Base-by-base conservation (phyloP, 1,284 basidiomycete species). In the Microstroma glucosiphilum region DNA sequence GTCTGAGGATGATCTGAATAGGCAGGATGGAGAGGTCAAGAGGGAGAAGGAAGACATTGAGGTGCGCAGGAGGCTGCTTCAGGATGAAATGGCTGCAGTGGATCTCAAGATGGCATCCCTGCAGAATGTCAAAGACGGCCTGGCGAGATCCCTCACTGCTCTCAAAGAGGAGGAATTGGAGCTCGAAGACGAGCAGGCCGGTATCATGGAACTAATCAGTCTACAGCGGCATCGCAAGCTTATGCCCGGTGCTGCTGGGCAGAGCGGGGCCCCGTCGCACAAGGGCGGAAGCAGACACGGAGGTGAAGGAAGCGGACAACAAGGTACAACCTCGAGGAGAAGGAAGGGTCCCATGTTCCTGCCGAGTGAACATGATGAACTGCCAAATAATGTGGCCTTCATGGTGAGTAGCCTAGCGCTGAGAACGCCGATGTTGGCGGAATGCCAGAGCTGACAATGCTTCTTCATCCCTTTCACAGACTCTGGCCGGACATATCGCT, bases 111-210 rank as follows among this genome's bases (percentile, higher is more conserved):
- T 96, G 59, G 87, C 88, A 63, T 86, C 88, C 21, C 82, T 98
- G 54, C 90, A 93, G 71, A 84, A 83, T 26, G 90, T 96, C 66
- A 85, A 91, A 64, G 83, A 86, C 7, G 88, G 88, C 66, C 83
- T 98, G 21, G 89, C 93, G 77, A 84, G 87, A 56, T 88, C 91
- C 75, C 83, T 98, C 25, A 81, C 98, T 43, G 89, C 86, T 72
- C 80, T 97, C 59, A 90, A 93, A 64, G 96, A 98, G 77, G 93
- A 97, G 70, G 92, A 96, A 71, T 82, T 98, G 40, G 94, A 97
- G 78, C 82, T 98, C 40, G 90, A 96, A 73, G 94, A 96, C 70
- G 94, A 66, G 58, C 51, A 51, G 25, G 66, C 72, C 19, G 77
- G 76, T 13, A 71, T 79, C 0, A 63, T 60, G 12, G 74, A 76